Evolutionary conservation across 78 protist genomes (phyloP).

Genomic region (Polysphondylium violaceum): DNA sequence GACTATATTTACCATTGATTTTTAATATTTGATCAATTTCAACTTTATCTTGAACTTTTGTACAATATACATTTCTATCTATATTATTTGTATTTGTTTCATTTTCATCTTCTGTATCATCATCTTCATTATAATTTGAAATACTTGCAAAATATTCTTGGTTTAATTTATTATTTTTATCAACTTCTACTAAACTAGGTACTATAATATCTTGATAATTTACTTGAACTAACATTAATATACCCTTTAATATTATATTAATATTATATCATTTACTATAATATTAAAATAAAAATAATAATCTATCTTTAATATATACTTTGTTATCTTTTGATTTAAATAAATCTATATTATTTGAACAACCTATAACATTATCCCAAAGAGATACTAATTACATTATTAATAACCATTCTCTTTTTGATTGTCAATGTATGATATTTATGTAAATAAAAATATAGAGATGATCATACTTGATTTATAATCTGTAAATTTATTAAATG

Average conservation of each 20-base stretch:
- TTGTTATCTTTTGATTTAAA: not conserved
- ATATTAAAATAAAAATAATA: too few species aligned
- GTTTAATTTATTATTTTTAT: slow-evolving; percentile 9
- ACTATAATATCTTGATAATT: slow-evolving; percentile 8
- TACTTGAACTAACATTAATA: slow-evolving; percentile 46
- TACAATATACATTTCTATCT: slow-evolving; percentile 46
- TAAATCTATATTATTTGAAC: slow-evolving; percentile 30
- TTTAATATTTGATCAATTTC: slow-evolving; percentile 26
- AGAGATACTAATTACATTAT: slow-evolving; percentile 13
- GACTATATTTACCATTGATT: slow-evolving; percentile 38
- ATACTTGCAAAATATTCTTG: not conserved
- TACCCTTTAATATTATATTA: too few species aligned
- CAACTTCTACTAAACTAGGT: slow-evolving; percentile 12
- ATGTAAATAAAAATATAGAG: not conserved
- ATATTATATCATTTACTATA: too few species aligned
- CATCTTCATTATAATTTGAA: slow-evolving; percentile 33
- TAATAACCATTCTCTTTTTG: not conserved
- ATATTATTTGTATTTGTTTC: not conserved
- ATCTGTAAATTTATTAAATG: slow-evolving; percentile 18
- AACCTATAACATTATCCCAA: slow-evolving; percentile 61
- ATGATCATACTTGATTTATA: slow-evolving; percentile 30
- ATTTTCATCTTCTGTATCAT: slow-evolving; percentile 54
- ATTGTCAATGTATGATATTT: not conserved
- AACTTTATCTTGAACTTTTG: slow-evolving; percentile 14
- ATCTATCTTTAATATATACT: not conserved